phyloP scores from a whole-genome alignment of 129 eudicot genomes.

The carrot (Daucus carota) region DNA sequence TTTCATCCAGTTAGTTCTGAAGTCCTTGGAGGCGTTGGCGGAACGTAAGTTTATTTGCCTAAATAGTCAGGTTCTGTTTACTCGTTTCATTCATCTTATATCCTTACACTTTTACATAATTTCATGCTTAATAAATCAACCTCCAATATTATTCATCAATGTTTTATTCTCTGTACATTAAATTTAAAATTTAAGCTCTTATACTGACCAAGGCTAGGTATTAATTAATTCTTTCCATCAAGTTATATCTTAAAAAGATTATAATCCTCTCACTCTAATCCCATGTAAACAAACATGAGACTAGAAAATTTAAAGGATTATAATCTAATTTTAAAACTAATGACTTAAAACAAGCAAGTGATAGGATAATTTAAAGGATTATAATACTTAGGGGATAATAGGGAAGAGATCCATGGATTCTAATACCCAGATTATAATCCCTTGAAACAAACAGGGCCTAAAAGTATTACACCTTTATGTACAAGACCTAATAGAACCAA shows the following conservation, averaged over 20 bases:
- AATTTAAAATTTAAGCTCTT: neutral
- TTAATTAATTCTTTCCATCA: too few relatives aligned
- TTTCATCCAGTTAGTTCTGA: conserved; percentile 96
- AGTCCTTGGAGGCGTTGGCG: conserved; percentile 92
- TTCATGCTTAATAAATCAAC: neutral
- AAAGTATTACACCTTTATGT: neutral
- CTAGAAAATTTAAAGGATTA: too few relatives aligned
- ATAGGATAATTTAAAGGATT: too few relatives aligned
- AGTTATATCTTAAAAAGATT: too few relatives aligned
- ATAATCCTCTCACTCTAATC: too few relatives aligned
- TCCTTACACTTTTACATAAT: neutral
- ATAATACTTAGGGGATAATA: too few relatives aligned
- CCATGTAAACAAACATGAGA: too few relatives aligned
- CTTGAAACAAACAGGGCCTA: too few relatives aligned
- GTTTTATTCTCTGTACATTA: neutral
- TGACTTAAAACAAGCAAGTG: too few relatives aligned
- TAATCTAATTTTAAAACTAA: too few relatives aligned
- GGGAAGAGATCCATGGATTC: too few relatives aligned
- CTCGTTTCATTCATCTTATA: neutral
- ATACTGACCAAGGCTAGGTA: neutral
- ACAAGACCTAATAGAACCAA: neutral
- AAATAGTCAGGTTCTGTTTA: neutral
- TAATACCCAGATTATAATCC: too few relatives aligned
- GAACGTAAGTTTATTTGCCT: conserved; percentile 66
- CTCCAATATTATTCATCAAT: neutral